Evolutionary conservation across 345 rosid genomes (phyloP).

Genomic region (Salix dunnii): DNA sequence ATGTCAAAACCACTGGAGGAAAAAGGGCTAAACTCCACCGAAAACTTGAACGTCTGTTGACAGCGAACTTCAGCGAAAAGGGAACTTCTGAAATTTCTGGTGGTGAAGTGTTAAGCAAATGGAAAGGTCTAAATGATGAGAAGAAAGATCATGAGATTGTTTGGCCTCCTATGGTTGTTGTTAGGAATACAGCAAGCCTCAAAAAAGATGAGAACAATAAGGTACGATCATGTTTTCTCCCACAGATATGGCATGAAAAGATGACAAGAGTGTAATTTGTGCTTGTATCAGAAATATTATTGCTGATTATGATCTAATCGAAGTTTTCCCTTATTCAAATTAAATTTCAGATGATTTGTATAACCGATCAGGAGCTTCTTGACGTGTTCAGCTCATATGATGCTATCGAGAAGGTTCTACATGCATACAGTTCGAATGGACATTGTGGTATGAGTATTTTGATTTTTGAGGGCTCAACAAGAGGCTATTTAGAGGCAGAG

Average conservation of each 20-base stretch:
- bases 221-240: slow-evolving; percentile 34
- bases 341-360: slow-evolving; percentile 63
- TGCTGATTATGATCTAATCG: not conserved
- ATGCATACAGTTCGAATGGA: slow-evolving; percentile 69
- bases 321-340: not conserved
- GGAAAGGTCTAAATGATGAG: slow-evolving; percentile 61
- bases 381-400: slow-evolving; percentile 55
- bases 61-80: slow-evolving; percentile 48
- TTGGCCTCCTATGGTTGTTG: slow-evolving; percentile 92
- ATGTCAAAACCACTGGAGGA: slow-evolving; percentile 67
- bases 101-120: slow-evolving; percentile 59
- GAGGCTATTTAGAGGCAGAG: slow-evolving; percentile 74
- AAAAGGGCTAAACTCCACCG: slow-evolving; percentile 67
- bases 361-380: slow-evolving; percentile 74
- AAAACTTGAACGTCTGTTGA: slow-evolving; percentile 63
- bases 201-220: slow-evolving; percentile 65
- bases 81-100: slow-evolving; percentile 52
- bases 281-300: not conserved
- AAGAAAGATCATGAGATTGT: slow-evolving; percentile 67
- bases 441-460: slow-evolving; percentile 84
- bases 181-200: slow-evolving; percentile 63
- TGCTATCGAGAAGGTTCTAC: slow-evolving; percentile 57
- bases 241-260: not conserved
- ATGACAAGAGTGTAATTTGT: not conserved
- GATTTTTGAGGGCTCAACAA: slow-evolving; percentile 62